Percentiles rank a stretch among this genome's conserved stretches.
phyloP scores from a whole-genome alignment of 2,329 filamentous ascomycete genomes.

The Immersiporthe knoxdaviesiana region DNA sequence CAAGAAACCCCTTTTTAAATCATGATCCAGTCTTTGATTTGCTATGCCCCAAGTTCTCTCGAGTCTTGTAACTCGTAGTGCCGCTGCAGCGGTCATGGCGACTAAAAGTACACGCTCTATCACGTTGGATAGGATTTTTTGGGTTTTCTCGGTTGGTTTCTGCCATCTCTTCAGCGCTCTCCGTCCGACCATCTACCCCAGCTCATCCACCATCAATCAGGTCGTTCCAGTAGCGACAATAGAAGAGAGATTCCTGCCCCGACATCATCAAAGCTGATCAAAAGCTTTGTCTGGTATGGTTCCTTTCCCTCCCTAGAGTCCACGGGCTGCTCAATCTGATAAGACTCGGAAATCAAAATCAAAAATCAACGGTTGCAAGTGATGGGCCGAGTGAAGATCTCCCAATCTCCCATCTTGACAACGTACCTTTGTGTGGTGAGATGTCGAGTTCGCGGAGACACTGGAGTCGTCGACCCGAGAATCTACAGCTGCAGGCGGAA shows the following conservation, averaged over 20 bases:
- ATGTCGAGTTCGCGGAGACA: no score
- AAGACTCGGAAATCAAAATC: not conserved
- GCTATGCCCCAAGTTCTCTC: not conserved
- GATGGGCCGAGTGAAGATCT: not conserved
- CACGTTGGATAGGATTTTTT: not conserved
- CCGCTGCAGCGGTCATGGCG: not conserved
- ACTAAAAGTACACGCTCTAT: conserved; percentile 7
- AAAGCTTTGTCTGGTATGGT: not conserved
- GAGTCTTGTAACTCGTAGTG: not conserved
- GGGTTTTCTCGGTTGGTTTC: not conserved
- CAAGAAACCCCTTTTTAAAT: not conserved
- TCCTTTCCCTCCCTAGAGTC: not conserved
- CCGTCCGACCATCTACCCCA: not conserved
- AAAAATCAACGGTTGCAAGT: not conserved
- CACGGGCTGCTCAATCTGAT: not conserved
- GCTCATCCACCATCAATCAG: not conserved
- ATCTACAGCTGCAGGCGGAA: conserved; percentile 64
- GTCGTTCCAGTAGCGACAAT: not conserved
- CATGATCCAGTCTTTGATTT: not conserved
- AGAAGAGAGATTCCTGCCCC: not conserved
- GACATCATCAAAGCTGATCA: not conserved
- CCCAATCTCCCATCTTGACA: no score
- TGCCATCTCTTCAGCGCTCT: no score
- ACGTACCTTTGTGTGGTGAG: not conserved
- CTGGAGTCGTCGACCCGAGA: no score